These are phyloP conservation scores for Inga oerstediana DNA, from an alignment of 306 rosid species.

Conservation along the genomic window DNA sequence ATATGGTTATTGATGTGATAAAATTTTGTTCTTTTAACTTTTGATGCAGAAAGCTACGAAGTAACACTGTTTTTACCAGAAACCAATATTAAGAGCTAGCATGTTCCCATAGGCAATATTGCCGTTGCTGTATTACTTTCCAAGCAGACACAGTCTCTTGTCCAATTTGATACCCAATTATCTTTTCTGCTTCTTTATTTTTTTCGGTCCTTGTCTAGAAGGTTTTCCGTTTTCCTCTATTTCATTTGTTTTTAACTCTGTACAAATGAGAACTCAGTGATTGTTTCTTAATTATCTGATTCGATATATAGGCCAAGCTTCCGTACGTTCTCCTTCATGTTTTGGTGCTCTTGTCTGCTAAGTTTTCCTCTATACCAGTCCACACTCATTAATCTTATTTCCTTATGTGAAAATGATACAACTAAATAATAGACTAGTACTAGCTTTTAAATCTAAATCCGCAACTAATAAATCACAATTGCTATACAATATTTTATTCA, in stretches of 20 bases:
- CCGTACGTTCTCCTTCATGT: background rate
- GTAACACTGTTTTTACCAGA: background rate
- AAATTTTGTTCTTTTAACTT: background rate
- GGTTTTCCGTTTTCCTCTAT: background rate
- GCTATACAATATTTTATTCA: background rate
- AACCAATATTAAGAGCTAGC: background rate
- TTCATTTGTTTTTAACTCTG: background rate
- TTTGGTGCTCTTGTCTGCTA: background rate
- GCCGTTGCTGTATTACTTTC: background rate
- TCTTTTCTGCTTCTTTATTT: background rate
- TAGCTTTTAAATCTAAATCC: background rate
- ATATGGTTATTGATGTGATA: constrained; percentile 1
- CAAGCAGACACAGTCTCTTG: background rate
- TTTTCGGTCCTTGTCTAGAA: background rate
- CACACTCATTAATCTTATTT: background rate
- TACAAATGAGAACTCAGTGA: background rate
- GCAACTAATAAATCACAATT: too few species aligned
- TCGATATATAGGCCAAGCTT: background rate
- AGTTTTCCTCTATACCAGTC: background rate
- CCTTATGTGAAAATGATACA: background rate
- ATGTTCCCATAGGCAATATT: background rate
- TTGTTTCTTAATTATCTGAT: background rate
- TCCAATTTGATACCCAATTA: background rate
- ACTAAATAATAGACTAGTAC: background rate
- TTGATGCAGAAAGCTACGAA: background rate